phyloP scores from a whole-genome alignment of 2,329 filamentous ascomycete species.

The Didymella lethalis region DNA sequence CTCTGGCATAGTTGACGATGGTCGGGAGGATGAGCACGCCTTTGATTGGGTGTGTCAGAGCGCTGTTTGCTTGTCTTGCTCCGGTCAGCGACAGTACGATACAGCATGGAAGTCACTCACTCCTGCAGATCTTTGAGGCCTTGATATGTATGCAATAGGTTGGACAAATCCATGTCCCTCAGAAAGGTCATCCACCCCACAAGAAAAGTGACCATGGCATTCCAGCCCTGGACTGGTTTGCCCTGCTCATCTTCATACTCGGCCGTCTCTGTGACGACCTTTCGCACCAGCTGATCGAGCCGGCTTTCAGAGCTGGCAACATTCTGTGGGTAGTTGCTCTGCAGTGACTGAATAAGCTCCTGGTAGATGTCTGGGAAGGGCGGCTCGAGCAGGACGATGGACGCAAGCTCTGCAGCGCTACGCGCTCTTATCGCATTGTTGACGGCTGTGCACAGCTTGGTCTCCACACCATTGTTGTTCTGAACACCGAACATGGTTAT shows the following conservation, averaged over 20 bases:
- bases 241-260: constrained; percentile 68
- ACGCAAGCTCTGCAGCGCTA: constrained; percentile 34
- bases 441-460: constrained; percentile 38
- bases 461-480: constrained; percentile 35
- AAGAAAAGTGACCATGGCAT: constrained; percentile 79
- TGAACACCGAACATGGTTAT: constrained; percentile 34
- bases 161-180: constrained; percentile 78
- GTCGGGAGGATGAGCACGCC: constrained; percentile 84
- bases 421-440: constrained; percentile 38
- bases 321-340: constrained; percentile 33
- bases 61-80: constrained; percentile 75
- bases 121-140: constrained; percentile 76
- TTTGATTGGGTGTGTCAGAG: constrained; percentile 79
- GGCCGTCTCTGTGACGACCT: constrained; percentile 52
- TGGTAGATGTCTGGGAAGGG: constrained; percentile 38
- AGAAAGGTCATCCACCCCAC: constrained; percentile 82
- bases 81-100: constrained; percentile 10
- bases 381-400: constrained; percentile 44
- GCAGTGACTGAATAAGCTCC: constrained; percentile 40
- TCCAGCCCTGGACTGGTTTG: constrained; percentile 67
- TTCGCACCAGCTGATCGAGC: constrained; percentile 37
- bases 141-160: constrained; percentile 78
- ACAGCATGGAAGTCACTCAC: constrained; percentile 59
- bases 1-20: constrained; percentile 80
- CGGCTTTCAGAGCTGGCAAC: constrained; percentile 29